Conservation (phyloP, 2,329 filamentous ascomycete species). For the Stachybotrys echinatus region DNA sequence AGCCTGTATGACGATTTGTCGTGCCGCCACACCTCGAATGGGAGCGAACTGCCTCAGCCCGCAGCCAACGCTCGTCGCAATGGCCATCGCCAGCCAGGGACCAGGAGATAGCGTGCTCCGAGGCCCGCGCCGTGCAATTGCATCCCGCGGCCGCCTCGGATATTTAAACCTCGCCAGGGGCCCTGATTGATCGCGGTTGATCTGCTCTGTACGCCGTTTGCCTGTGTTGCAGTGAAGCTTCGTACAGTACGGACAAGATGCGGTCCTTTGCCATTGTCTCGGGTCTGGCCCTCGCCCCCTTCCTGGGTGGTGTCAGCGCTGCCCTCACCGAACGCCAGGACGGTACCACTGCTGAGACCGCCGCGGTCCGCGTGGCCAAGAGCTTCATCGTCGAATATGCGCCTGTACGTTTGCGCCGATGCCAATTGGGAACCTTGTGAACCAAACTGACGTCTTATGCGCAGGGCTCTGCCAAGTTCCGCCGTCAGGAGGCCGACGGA, state of each 20-base stretch:
- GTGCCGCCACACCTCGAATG: background rate
- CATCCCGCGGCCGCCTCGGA: background rate
- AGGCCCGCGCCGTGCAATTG: background rate
- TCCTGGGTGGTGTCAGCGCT: background rate
- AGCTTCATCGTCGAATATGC: slow-evolving; percentile 2
- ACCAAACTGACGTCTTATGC: background rate
- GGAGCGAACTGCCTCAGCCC: background rate
- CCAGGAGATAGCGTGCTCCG: background rate
- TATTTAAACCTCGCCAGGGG: background rate
- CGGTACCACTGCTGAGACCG: background rate
- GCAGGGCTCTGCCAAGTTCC: background rate
- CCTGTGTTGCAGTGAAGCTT: background rate
- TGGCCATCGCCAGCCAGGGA: background rate
- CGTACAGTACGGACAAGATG: background rate
- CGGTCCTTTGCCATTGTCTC: background rate
- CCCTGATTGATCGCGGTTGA: background rate
- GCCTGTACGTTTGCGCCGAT: background rate
- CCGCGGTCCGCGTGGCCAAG: slow-evolving; percentile 1
- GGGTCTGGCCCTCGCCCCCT: background rate
- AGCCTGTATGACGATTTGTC: background rate
- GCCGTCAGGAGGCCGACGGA: slow-evolving; percentile 1
- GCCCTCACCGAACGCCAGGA: background rate
- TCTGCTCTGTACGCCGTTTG: background rate
- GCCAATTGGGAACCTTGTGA: background rate
- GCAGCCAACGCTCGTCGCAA: background rate